phyloP scores from a whole-genome alignment of 1,284 basidiomycete species.

The Moesziomyces parantarcticus region DNA sequence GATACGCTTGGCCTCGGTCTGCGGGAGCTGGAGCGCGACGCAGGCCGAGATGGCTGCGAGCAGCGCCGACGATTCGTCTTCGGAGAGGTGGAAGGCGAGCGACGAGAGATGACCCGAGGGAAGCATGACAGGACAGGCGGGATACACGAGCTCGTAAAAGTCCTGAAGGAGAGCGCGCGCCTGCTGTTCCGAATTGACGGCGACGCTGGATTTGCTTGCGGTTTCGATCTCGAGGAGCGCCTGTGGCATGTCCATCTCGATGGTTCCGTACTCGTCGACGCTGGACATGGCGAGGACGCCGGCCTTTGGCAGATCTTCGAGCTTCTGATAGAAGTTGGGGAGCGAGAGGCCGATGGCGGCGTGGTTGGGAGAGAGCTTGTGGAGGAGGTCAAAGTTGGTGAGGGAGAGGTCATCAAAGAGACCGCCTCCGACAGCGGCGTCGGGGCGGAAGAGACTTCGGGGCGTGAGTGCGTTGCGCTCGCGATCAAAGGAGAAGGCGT shows the following conservation, averaged over 20 bases:
- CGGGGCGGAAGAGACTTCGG: slow-evolving; percentile 33
- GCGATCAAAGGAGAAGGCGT: slow-evolving; percentile 36
- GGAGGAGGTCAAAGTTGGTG: slow-evolving; percentile 56
- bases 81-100: slow-evolving; percentile 58
- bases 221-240: slow-evolving; percentile 38
- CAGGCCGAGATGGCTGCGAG: slow-evolving; percentile 53
- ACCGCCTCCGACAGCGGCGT: slow-evolving; percentile 22
- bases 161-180: slow-evolving; percentile 43
- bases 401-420: slow-evolving; percentile 50
- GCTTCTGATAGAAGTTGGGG: slow-evolving; percentile 51
- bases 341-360: slow-evolving; percentile 25
- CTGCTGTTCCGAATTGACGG: slow-evolving; percentile 53
- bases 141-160: slow-evolving; percentile 61
- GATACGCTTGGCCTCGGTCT: slow-evolving; percentile 50
- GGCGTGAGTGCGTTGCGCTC: slow-evolving; percentile 32
- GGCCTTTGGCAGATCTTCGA: slow-evolving; percentile 59
- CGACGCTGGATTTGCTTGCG: slow-evolving; percentile 40
- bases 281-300: slow-evolving; percentile 32
- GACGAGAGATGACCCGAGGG: slow-evolving; percentile 58
- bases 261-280: slow-evolving; percentile 30
- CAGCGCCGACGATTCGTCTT: slow-evolving; percentile 57
- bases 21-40: slow-evolving; percentile 51
- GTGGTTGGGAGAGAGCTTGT: slow-evolving; percentile 44
- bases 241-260: slow-evolving; percentile 41
- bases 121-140: slow-evolving; percentile 55